A percentile compares a stretch with the other conserved stretches of the same genome.
These are phyloP conservation scores for Picochlorum sp. DNA, from an alignment of 139 green algal genomes.

Conservation along the genomic window DNA sequence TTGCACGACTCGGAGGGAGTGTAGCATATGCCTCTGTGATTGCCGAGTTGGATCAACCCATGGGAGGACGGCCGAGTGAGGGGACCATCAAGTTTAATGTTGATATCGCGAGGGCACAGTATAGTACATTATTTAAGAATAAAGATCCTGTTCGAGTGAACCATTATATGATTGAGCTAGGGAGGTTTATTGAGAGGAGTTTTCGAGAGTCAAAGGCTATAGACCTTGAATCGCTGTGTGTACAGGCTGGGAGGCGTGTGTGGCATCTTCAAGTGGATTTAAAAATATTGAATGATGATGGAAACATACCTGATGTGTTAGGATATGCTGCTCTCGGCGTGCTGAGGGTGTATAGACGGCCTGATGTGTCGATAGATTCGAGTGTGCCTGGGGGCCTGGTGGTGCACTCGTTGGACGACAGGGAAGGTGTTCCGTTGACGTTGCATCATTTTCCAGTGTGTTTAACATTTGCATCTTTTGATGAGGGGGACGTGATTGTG, in stretches of 20 bases:
- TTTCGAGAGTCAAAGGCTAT: slow-evolving; percentile 67
- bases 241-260: slow-evolving; percentile 63
- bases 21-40: slow-evolving; percentile 53
- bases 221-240: slow-evolving; percentile 80
- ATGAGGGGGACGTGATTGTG: slow-evolving; percentile 43
- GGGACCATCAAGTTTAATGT: slow-evolving; percentile 71
- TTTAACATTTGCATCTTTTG: slow-evolving; percentile 73
- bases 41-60: slow-evolving; percentile 59
- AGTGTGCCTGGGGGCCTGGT: slow-evolving; percentile 30
- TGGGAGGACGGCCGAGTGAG: slow-evolving; percentile 59
- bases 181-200: slow-evolving; percentile 58
- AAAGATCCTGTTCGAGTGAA: slow-evolving; percentile 15
- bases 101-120: slow-evolving; percentile 54
- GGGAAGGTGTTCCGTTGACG: slow-evolving; percentile 73
- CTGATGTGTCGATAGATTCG: slow-evolving; percentile 51
- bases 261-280: slow-evolving; percentile 72
- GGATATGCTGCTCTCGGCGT: slow-evolving; percentile 64
- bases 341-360: slow-evolving; percentile 65
- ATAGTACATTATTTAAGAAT: neutral
- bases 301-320: slow-evolving; percentile 71
- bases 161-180: slow-evolving; percentile 61
- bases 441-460: slow-evolving; percentile 82
- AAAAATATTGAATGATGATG: slow-evolving; percentile 67
- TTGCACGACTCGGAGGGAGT: slow-evolving; percentile 63
- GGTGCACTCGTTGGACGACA: slow-evolving; percentile 44